A percentile compares a stretch with the other conserved stretches of the same genome.
Conservation (phyloP, 2,329 filamentous ascomycete species). For the Aspergillus sp. region DNA sequence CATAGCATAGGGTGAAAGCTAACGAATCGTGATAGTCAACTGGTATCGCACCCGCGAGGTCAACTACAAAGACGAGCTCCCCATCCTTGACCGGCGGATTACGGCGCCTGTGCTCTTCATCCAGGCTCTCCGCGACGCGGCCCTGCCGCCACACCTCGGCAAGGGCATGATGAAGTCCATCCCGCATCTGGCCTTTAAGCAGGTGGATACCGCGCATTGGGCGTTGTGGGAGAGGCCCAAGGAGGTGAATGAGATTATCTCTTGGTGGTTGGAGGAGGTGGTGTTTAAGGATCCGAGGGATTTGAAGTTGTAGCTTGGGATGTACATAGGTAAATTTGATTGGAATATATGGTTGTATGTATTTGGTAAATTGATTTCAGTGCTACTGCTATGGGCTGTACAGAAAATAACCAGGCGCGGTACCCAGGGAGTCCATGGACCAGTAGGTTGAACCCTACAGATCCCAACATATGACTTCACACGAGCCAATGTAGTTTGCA, state of each 20-base stretch:
- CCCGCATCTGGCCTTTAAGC: conserved; percentile 60
- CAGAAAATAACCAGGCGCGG: no score
- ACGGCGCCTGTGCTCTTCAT: conserved; percentile 71
- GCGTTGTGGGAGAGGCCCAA: conserved; percentile 70
- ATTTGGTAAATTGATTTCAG: no score
- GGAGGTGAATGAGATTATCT: conserved; percentile 67
- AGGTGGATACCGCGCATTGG: conserved; percentile 77
- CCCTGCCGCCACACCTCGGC: conserved; percentile 70
- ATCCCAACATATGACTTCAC: no score
- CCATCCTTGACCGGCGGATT: conserved; percentile 43
- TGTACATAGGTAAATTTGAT: no score
- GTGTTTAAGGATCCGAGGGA: conserved; percentile 38
- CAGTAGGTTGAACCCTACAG: no score
- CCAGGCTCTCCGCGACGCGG: conserved; percentile 65
- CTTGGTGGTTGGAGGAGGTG: conserved; percentile 63
- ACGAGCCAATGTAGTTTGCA: no score
- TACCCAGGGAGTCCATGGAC: no score
- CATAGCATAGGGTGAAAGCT: background rate
- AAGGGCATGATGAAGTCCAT: conserved; percentile 68
- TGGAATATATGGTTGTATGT: no score
- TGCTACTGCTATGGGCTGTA: no score
- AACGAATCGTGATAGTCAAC: conserved; percentile 51
- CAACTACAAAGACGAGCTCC: conserved; percentile 73
- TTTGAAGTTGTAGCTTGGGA: conserved; percentile 8
- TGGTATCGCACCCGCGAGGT: conserved; percentile 77